Base-by-base conservation (phyloP, 345 rosid species). In the Angophora floribunda region DNA sequence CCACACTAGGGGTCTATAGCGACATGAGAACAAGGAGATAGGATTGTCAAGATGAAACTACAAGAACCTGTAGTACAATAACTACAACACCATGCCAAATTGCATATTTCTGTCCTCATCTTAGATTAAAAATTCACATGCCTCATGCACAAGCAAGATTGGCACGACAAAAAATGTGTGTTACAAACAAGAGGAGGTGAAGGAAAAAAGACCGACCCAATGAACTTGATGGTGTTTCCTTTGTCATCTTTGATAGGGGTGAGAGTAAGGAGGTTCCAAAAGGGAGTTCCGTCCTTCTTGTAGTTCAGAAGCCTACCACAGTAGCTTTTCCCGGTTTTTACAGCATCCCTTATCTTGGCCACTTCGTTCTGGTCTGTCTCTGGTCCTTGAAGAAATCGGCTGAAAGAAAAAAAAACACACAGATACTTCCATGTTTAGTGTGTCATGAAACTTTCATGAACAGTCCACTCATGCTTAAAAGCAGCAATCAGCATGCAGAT, bases 181-280 rank as follows among this genome's bases (percentile, higher is more conserved):
- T 22, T 45, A 47, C 52, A 30, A 65, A 51, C 13, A 44, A 45
- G 24, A 30, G 57, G 41, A 88, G 26, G 22, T 21, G 19, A 36
- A 52, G 79, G 59, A 53, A 52, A 61, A 16, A 82, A 45, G 59
- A 89, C 87, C 51, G 79, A 97, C 99, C 99, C 99, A 19, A 98
- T 98, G 89, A 96, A 98, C 91, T 95, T 96, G 93, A 98, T 96
- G 91, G 95, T 87, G 63, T 94, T 96, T 75, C 98, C 99, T 24
- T 85, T 85, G 61, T 94, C 97, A 88, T 98, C 97, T 90, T 98
- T 96, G 90, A 98, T 97, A 55, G 98, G 98, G 85, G 97, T 98
- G 91, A 98, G 75, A 15, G 99, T 98, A 91, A 96, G 97, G 88
- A 98, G 98, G 92, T 98, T 98, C 99, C 99, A 96, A 92, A 98